Evolutionary conservation across 768 basidiomycete genomes (phyloP).

Genomic region (Rhizopogon salebrosus): DNA sequence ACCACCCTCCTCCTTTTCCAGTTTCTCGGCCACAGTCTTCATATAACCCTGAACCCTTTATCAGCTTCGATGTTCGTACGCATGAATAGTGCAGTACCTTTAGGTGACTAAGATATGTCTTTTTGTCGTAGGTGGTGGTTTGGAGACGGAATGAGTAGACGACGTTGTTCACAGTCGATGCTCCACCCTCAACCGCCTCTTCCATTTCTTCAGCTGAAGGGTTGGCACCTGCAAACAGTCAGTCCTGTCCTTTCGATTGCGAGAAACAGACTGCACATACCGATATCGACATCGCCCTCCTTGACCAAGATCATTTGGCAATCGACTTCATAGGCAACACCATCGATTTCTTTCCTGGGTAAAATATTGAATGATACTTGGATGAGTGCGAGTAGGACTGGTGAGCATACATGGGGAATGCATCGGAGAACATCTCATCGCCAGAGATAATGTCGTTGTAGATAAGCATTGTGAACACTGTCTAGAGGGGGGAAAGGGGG

Average conservation of each 20-base stretch:
- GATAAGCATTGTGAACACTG: slow-evolving; percentile 55
- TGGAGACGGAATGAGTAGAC: slow-evolving; percentile 89
- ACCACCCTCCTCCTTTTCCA: slow-evolving; percentile 37
- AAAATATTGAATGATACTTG: slow-evolving; percentile 4
- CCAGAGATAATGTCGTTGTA: slow-evolving; percentile 66
- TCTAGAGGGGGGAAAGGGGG: slow-evolving; percentile 8
- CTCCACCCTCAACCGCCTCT: slow-evolving; percentile 78
- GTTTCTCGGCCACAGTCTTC: slow-evolving; percentile 77
- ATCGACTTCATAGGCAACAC: slow-evolving; percentile 83
- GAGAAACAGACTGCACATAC: slow-evolving; percentile 35
- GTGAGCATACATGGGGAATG: slow-evolving; percentile 70
- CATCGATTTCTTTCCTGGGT: slow-evolving; percentile 68
- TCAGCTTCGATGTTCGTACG: not conserved
- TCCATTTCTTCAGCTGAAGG: slow-evolving; percentile 85
- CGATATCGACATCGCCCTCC: slow-evolving; percentile 85
- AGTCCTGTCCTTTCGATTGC: not conserved
- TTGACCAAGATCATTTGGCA: slow-evolving; percentile 68
- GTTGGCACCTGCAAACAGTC: slow-evolving; percentile 65
- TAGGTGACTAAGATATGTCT: slow-evolving; percentile 73
- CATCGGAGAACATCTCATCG: slow-evolving; percentile 95
- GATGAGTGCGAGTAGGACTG: not conserved
- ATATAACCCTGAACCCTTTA: slow-evolving; percentile 67
- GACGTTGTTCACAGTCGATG: slow-evolving; percentile 80
- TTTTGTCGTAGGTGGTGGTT: slow-evolving; percentile 82
- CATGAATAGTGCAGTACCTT: slow-evolving; percentile 47